Base-by-base conservation (phyloP, 2,329 filamentous ascomycete genomes). In the Sporothrix protearum region DNA sequence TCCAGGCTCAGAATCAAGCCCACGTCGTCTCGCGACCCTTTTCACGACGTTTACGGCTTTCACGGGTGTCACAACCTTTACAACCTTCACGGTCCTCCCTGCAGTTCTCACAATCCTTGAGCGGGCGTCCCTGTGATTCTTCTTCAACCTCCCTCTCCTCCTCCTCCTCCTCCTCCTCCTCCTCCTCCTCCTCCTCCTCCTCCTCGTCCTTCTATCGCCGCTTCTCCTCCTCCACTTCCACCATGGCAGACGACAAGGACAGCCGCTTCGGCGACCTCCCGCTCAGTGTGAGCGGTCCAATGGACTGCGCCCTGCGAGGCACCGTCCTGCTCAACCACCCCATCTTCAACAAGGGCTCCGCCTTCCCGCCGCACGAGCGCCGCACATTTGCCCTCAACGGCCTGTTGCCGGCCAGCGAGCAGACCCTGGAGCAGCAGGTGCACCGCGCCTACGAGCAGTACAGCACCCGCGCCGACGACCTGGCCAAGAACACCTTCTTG, bases 401-500 rank as follows among this genome's bases (percentile, higher is more conserved):
- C 3, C 82, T 96, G 7, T 83, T 97, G 0, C 94, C 94, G 0
- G 84, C 87, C 9, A 86, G 89, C 76, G 83, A 93, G 7, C 91
- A 95, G 77, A 91, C 88, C 0, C 85, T 97, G 5, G 90, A 94
- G 4, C 88, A 93, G 77, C 94, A 97, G 78, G 88, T 88, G 67
- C 82, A 88, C 71, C 87, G 94, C 30, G 93, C 94, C 0, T 96
- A 96, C 78, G 81, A 93, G 75, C 94, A 97, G 78, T 97, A 94
- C 80, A 82, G 81, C 25, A 87, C 84, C 2, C 84, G 87, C 2
- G 78, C 81, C 0, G 87, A 90, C 78, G 86, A 91, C 74, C 81
- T 97, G 49, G 90, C 90, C 51, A 96, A 96, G 82, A 97, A 97
- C 76, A 94, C 92, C 0, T 97, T 97, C 78, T 86, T 97, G 84